Percentiles rank a stretch among this genome's conserved stretches.
Conservation (phyloP, 2,329 filamentous ascomycete genomes). For the Penicillium sp. region DNA sequence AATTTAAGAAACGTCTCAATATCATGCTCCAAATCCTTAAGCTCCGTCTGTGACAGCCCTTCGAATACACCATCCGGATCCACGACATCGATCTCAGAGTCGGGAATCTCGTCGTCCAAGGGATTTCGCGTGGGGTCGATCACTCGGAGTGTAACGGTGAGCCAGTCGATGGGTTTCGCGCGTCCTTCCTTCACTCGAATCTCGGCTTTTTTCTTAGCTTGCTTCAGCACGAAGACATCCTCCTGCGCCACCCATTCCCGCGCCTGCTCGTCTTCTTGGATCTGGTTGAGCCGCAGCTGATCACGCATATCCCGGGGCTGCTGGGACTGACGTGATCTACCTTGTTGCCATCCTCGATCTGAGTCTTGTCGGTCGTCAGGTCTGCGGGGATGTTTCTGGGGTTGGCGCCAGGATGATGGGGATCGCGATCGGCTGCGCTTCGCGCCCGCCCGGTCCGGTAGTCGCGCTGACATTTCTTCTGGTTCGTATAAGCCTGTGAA, state of each 20-base stretch:
- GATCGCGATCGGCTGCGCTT: conserved; percentile 50
- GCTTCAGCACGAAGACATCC: conserved; percentile 92
- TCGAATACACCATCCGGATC: conserved; percentile 83
- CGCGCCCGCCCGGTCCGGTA: conserved; percentile 36
- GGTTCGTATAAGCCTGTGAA: neutral
- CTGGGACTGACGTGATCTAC: conserved; percentile 24
- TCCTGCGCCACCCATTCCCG: conserved; percentile 89
- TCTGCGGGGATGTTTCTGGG: conserved; percentile 42
- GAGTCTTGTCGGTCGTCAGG: conserved; percentile 35
- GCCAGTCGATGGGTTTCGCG: conserved; percentile 89
- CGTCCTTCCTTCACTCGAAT: conserved; percentile 90
- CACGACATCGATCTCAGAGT: conserved; percentile 76
- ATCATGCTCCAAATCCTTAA: conserved; percentile 78
- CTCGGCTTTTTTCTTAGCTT: conserved; percentile 96
- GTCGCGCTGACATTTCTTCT: conserved; percentile 37
- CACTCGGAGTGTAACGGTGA: conserved; percentile 87
- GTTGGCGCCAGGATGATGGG: conserved; percentile 44
- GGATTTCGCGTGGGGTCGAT: conserved; percentile 81
- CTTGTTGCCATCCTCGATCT: conserved; percentile 25
- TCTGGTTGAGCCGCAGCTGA: conserved; percentile 53
- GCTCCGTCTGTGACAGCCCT: conserved; percentile 66
- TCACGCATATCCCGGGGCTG: conserved; percentile 45
- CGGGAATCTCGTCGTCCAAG: conserved; percentile 79
- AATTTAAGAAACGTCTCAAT: conserved; percentile 79
- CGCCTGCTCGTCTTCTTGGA: conserved; percentile 78